Evolutionary conservation across 495 filamentous ascomycete species (phyloP).

Genomic region (Peziza echinospora): DNA sequence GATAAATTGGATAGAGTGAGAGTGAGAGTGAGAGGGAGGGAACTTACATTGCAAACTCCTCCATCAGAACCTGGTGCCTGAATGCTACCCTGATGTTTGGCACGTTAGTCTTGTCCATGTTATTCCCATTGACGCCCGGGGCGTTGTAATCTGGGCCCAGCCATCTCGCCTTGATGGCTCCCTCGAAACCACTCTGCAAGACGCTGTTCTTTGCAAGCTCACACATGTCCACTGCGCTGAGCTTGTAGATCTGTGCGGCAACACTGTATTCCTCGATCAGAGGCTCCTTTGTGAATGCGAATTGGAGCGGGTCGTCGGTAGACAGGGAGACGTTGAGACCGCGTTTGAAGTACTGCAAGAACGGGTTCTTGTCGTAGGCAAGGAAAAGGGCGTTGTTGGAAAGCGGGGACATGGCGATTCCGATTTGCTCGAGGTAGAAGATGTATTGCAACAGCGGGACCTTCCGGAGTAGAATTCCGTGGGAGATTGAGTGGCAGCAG

Average conservation of each 20-base stretch:
- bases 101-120: conserved; percentile 86
- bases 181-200: conserved; percentile 80
- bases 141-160: conserved; percentile 51
- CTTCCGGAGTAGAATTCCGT: conserved; percentile 80
- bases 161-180: conserved; percentile 73
- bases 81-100: conserved; percentile 80
- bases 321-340: conserved; percentile 90
- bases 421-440: conserved; percentile 94
- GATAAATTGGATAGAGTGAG: too few species aligned
- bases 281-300: conserved; percentile 95
- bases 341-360: conserved; percentile 79
- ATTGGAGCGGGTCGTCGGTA: conserved; percentile 91
- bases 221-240: conserved; percentile 95
- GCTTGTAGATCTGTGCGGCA: conserved; percentile 93
- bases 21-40: background rate
- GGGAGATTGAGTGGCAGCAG: conserved; percentile 93
- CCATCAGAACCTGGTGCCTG: conserved; percentile 56
- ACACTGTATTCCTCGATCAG: conserved; percentile 96
- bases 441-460: conserved; percentile 90
- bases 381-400: conserved; percentile 96
- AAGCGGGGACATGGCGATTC: conserved; percentile 94
- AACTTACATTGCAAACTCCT: conserved; percentile 63
- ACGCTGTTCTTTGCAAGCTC: conserved; percentile 93
- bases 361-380: conserved; percentile 92
- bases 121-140: conserved; percentile 61